Evolutionary conservation across 2,329 filamentous ascomycete species (phyloP).

Genomic region (Fusarium mexicanum): DNA sequence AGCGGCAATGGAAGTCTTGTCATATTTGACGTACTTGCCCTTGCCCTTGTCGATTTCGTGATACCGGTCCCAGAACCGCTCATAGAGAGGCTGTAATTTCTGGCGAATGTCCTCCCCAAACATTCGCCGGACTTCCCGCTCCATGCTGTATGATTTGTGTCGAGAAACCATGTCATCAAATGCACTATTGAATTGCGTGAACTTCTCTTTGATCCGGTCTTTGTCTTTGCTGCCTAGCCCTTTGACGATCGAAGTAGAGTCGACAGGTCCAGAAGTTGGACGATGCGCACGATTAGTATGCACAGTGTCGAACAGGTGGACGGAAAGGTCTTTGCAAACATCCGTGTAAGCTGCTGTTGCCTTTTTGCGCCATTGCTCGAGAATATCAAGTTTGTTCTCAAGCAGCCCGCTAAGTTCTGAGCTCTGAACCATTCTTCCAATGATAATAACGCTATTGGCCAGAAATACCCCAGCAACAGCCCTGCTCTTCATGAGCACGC

Average conservation of each 20-base stretch:
- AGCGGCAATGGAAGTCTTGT: conserved; percentile 81
- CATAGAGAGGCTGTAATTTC: conserved; percentile 93
- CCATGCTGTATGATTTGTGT: conserved; percentile 89
- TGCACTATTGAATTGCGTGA: conserved; percentile 85
- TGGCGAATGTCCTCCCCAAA: conserved; percentile 87
- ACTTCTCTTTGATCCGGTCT: conserved; percentile 96
- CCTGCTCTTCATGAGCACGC: conserved; percentile 78
- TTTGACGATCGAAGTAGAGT: conserved; percentile 87
- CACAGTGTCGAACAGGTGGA: conserved; percentile 87
- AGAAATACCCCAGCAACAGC: conserved; percentile 87
- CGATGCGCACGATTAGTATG: conserved; percentile 83
- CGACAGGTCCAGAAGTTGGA: conserved; percentile 78
- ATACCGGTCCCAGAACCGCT: conserved; percentile 95
- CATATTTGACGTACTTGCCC: conserved; percentile 98
- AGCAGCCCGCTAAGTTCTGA: conserved; percentile 83
- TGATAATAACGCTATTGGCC: conserved; percentile 84
- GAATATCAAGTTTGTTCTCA: conserved; percentile 68
- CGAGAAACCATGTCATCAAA: conserved; percentile 89
- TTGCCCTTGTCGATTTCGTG: conserved; percentile 98
- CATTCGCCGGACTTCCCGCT: conserved; percentile 84
- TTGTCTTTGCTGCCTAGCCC: conserved; percentile 88
- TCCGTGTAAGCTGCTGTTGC: conserved; percentile 84
- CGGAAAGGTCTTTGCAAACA: conserved; percentile 87
- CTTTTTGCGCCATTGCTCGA: conserved; percentile 90
- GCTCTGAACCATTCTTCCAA: conserved; percentile 84